Percentiles rank a stretch among this genome's conserved stretches.
phyloP scores from a whole-genome alignment of 345 rosid genomes.

The Populus simonii region DNA sequence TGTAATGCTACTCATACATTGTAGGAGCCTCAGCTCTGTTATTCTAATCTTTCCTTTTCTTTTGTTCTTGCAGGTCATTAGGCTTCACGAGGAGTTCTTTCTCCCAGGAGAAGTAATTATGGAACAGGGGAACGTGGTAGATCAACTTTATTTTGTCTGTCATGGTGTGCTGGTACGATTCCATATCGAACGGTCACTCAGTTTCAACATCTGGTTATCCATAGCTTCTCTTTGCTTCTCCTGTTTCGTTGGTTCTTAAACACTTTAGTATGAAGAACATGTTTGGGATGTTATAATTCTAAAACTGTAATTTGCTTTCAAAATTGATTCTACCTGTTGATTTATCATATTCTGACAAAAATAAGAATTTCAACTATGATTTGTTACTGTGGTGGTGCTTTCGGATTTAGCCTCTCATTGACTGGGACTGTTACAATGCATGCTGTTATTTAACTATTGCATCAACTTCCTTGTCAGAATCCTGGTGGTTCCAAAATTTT shows the following conservation, averaged over 20 bases:
- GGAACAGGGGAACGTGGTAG: conserved; percentile 87
- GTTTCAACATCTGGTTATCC: not conserved
- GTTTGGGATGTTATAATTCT: not conserved
- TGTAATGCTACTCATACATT: not conserved
- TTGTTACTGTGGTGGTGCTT: not conserved
- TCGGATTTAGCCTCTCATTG: not conserved
- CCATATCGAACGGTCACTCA: not conserved
- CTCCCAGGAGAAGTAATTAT: conserved; percentile 93
- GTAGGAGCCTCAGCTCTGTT: not conserved
- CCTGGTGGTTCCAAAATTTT: not conserved
- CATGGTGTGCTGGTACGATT: conserved; percentile 73
- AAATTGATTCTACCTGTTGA: not conserved
- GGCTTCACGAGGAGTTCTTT: conserved; percentile 92
- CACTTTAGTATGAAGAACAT: too few relatives aligned
- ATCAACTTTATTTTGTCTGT: conserved; percentile 90
- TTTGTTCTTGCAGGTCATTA: conserved; percentile 48
- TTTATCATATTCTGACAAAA: not conserved
- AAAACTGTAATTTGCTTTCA: not conserved
- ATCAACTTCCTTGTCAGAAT: not conserved
- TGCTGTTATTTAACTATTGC: not conserved
- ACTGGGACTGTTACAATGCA: not conserved
- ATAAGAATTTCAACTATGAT: too few relatives aligned
- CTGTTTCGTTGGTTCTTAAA: not conserved
- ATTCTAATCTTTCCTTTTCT: not conserved
- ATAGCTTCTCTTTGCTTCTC: not conserved